These are phyloP conservation scores for Nicotiana noctiflora DNA, from an alignment of 257 asterid genomes.

Conservation along the genomic window DNA sequence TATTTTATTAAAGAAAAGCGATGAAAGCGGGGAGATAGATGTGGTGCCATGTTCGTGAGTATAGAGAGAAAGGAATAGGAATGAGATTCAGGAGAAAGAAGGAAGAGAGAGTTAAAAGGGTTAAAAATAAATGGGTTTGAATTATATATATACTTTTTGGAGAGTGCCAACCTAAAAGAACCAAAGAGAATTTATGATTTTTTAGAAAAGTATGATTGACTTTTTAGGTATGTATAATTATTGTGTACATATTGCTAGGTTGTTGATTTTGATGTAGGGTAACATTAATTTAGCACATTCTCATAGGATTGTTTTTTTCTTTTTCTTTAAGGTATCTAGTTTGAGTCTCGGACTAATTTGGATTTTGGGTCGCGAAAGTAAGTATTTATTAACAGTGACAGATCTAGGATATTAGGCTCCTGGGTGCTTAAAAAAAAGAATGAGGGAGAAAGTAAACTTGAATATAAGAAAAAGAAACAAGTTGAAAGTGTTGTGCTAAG, in stretches of 20 bases:
- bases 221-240: not conserved
- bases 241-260: not conserved
- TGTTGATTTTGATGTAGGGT: not conserved
- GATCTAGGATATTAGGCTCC: no score
- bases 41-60: constrained; percentile 29
- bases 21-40: constrained; percentile 26
- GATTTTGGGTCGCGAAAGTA: no score
- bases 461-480: no score
- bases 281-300: not conserved
- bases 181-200: not conserved
- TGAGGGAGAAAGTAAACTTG: no score
- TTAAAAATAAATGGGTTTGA: not conserved
- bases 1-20: constrained; percentile 4
- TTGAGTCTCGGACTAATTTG: no score
- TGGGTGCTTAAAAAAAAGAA: no score
- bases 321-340: no score
- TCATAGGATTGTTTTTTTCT: no score
- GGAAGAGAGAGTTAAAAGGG: not conserved
- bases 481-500: no score
- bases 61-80: constrained; percentile 16
- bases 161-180: not conserved
- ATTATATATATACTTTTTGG: not conserved
- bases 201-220: not conserved
- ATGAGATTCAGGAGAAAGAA: not conserved
- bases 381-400: no score